Conservation (phyloP, 2,329 filamentous ascomycete genomes). For the Pyrenochaeta sp. region DNA sequence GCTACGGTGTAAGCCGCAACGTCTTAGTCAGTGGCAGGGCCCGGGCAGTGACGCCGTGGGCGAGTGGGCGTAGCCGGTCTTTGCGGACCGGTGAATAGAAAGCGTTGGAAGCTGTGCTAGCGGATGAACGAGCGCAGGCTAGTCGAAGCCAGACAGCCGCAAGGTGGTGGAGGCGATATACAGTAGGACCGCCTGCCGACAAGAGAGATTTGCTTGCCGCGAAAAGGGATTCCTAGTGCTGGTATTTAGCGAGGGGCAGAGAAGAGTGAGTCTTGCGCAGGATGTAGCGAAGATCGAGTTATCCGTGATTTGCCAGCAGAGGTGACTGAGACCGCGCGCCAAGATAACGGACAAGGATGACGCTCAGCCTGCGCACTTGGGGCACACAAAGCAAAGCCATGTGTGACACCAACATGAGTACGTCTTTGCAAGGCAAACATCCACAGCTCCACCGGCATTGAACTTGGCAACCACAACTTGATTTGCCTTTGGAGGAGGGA, state of each 20-base stretch:
- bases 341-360: conserved; percentile 21
- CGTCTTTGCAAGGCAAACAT: background rate
- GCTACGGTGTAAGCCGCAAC: conserved; percentile 33
- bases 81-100: conserved; percentile 39
- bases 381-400: conserved; percentile 10
- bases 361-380: conserved; percentile 5
- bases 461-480: background rate
- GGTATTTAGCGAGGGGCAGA: conserved; percentile 5
- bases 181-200: background rate
- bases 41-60: conserved; percentile 27
- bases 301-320: conserved; percentile 6
- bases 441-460: background rate
- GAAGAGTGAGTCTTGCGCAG: conserved; percentile 8
- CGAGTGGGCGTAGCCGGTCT: conserved; percentile 27
- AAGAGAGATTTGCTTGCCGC: background rate
- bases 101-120: conserved; percentile 30
- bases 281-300: conserved; percentile 14
- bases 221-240: background rate
- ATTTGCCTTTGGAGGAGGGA: background rate
- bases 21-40: conserved; percentile 32
- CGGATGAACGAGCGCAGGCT: conserved; percentile 19
- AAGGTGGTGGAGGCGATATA: conserved; percentile 10
- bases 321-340: conserved; percentile 13
- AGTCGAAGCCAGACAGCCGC: conserved; percentile 21
- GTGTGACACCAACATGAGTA: background rate